phyloP scores from a whole-genome alignment of 805 yeast species.

The Candida vartiovaarae region DNA sequence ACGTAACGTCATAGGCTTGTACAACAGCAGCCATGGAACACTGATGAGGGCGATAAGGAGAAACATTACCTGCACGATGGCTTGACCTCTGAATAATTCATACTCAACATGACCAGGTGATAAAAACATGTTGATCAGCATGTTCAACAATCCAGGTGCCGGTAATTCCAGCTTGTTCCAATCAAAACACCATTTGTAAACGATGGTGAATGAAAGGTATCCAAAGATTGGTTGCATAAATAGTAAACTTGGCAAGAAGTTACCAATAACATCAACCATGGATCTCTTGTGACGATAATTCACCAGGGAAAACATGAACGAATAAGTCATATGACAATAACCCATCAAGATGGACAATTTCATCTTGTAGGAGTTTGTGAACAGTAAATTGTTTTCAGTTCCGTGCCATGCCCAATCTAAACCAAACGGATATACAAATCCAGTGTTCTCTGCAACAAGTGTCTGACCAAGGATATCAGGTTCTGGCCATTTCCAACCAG shows the following conservation, averaged over 20 bases:
- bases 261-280: conserved; percentile 77
- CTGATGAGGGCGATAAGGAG: conserved; percentile 75
- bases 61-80: conserved; percentile 62
- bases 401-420: conserved; percentile 97
- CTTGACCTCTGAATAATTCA: conserved; percentile 74
- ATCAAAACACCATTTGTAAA: conserved; percentile 92
- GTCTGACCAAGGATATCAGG: conserved; percentile 53
- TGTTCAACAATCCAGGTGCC: conserved; percentile 91
- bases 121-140: conserved; percentile 92
- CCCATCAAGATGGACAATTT: conserved; percentile 94
- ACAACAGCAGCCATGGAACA: conserved; percentile 85
- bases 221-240: conserved; percentile 98
- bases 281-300: conserved; percentile 68
- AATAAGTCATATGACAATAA: conserved; percentile 88
- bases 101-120: conserved; percentile 87
- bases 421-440: conserved; percentile 70
- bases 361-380: conserved; percentile 96
- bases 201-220: conserved; percentile 74
- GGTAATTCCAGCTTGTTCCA: conserved; percentile 73
- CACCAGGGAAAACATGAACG: conserved; percentile 76
- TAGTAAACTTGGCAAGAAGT: conserved; percentile 87
- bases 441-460: conserved; percentile 56
- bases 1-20: conserved; percentile 73
- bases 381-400: conserved; percentile 82
- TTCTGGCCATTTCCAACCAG: conserved; percentile 95